A percentile compares a stretch with the other conserved stretches of the same genome.
phyloP scores from a whole-genome alignment of 2,329 filamentous ascomycete genomes.

The Aquanectria penicillioides region DNA sequence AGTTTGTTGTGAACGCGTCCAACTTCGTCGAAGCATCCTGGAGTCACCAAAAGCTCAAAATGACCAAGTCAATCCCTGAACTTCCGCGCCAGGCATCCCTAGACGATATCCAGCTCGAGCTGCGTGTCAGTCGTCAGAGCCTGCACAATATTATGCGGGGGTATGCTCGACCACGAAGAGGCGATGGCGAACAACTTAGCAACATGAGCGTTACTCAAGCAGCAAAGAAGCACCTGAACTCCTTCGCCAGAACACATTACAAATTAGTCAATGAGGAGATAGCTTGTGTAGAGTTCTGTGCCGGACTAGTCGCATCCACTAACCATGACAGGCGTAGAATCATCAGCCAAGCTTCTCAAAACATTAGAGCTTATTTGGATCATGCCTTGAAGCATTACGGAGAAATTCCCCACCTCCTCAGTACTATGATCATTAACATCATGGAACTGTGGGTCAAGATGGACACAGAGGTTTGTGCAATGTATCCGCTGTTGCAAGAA shows the following conservation, averaged over 20 bases:
- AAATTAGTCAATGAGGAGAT: constrained; percentile 28
- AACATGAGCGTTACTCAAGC: constrained; percentile 27
- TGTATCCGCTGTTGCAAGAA: constrained; percentile 33
- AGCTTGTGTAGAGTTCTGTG: constrained; percentile 13
- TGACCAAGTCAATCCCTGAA: constrained; percentile 31
- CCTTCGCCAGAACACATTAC: constrained; percentile 24
- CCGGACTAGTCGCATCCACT: neutral
- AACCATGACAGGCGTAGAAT: neutral
- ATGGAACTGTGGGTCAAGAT: constrained; percentile 39
- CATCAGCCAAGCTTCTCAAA: constrained; percentile 11
- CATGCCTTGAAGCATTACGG: constrained; percentile 18
- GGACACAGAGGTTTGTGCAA: constrained; percentile 29
- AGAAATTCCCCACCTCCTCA: constrained; percentile 32
- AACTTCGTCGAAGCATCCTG: constrained; percentile 30
- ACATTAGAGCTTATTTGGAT: constrained; percentile 24
- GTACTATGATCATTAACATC: constrained; percentile 32
- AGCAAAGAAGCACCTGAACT: constrained; percentile 30
- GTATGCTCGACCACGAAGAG: constrained; percentile 14
- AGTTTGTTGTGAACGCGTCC: constrained; percentile 19
- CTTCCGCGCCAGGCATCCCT: constrained; percentile 30
- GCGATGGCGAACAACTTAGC: neutral
- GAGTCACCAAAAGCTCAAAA: constrained; percentile 32
- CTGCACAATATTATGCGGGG: constrained; percentile 26
- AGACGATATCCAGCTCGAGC: constrained; percentile 28
- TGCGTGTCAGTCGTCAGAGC: constrained; percentile 27